These are phyloP conservation scores for Dendrothele bispora DNA, from an alignment of 768 basidiomycete genomes.

Conservation along the genomic window DNA sequence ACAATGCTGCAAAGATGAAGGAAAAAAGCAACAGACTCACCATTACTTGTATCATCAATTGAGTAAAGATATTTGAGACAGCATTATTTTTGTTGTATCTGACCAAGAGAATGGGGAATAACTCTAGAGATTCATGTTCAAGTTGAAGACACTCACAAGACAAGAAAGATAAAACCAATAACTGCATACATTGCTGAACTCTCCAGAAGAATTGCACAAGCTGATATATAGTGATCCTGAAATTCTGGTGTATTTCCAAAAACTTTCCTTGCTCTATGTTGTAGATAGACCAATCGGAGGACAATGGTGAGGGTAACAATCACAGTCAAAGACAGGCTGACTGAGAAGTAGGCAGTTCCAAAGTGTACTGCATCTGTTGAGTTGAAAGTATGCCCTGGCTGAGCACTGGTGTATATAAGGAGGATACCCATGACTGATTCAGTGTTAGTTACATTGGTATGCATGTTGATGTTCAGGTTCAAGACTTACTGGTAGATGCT, in stretches of 20 bases:
- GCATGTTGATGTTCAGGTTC: no score
- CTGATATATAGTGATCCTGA: neutral
- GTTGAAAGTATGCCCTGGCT: neutral
- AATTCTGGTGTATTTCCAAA: neutral
- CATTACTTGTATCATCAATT: no score
- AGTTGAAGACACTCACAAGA: neutral
- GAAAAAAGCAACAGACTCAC: no score
- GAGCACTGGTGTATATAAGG: no score
- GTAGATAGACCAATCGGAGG: neutral
- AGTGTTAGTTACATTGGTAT: no score
- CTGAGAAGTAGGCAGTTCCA: slow-evolving; percentile 4
- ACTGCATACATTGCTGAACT: neutral
- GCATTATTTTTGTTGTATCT: no score
- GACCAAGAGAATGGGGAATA: no score
- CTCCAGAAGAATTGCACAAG: neutral
- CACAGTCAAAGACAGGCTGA: slow-evolving; percentile 9
- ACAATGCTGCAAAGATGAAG: no score
- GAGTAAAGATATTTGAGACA: no score
- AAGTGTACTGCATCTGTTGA: neutral
- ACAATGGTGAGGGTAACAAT: slow-evolving; percentile 11
- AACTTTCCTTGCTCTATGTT: neutral
- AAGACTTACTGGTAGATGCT: no score
- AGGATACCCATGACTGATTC: no score
- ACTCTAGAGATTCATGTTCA: no score
- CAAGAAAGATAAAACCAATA: neutral